Evolutionary conservation across 345 rosid species (phyloP).

Genomic region (Draba incana): DNA sequence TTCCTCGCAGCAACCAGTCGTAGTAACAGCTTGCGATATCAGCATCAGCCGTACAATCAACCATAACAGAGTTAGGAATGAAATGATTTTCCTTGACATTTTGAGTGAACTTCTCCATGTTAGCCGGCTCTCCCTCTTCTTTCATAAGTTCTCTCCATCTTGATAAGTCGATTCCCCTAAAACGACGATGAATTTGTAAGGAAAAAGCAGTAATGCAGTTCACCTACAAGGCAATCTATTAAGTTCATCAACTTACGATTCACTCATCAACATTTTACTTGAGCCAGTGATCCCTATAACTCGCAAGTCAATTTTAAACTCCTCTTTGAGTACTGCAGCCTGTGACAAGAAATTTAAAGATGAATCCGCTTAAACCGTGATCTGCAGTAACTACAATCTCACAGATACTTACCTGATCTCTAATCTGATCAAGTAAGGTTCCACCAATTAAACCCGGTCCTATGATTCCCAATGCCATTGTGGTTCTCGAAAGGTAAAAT

Average conservation of each 20-base stretch:
- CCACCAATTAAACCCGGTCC: slow-evolving; percentile 96
- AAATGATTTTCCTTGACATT: slow-evolving; percentile 85
- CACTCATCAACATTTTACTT: slow-evolving; percentile 78
- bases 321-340: slow-evolving; percentile 92
- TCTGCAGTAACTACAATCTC: slow-evolving; percentile 1
- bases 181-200: slow-evolving; percentile 25
- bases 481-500: slow-evolving; percentile 89
- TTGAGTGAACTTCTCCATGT: slow-evolving; percentile 72
- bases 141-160: slow-evolving; percentile 74
- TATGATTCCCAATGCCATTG: slow-evolving; percentile 86
- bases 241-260: slow-evolving; percentile 57
- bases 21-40: slow-evolving; percentile 70
- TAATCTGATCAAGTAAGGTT: slow-evolving; percentile 87
- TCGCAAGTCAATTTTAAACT: slow-evolving; percentile 92
- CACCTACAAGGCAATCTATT: not conserved
- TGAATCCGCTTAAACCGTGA: slow-evolving; percentile 1
- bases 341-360: slow-evolving; percentile 43
- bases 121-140: slow-evolving; percentile 70
- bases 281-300: slow-evolving; percentile 91
- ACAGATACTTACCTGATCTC: slow-evolving; percentile 71
- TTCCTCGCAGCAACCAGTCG: slow-evolving; percentile 78
- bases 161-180: slow-evolving; percentile 77
- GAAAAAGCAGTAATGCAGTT: slow-evolving; percentile 8
- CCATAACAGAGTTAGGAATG: slow-evolving; percentile 86
- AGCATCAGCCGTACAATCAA: slow-evolving; percentile 95